Percentiles rank a stretch among this genome's conserved stretches.
Conservation (phyloP, 345 rosid species). For the Geranium rotundifolium region DNA sequence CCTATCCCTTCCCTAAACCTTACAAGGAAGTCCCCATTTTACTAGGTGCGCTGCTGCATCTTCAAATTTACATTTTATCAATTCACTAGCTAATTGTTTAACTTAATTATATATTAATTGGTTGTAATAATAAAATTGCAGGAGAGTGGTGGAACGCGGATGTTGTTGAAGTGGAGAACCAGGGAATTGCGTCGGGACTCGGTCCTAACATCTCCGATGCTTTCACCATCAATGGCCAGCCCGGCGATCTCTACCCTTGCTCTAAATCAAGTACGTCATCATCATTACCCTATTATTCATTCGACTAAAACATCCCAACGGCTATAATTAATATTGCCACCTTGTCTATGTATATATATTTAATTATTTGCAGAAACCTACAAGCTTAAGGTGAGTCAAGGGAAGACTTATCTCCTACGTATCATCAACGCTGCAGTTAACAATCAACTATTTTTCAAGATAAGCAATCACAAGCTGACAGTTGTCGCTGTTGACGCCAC, state of each 20-base stretch:
- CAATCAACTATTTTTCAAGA: slow-evolving; percentile 63
- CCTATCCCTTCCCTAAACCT: slow-evolving; percentile 76
- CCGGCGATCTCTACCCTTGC: slow-evolving; percentile 84
- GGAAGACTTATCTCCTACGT: slow-evolving; percentile 66
- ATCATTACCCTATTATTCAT: background rate
- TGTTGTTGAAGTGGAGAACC: slow-evolving; percentile 43
- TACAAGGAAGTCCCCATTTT: slow-evolving; percentile 60
- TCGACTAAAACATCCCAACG: no score
- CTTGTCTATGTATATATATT: background rate
- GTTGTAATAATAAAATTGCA: slow-evolving; percentile 12
- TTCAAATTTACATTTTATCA: background rate
- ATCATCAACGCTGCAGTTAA: slow-evolving; percentile 90
- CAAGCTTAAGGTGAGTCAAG: slow-evolving; percentile 44
- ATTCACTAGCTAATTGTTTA: no score
- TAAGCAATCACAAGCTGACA: slow-evolving; percentile 69
- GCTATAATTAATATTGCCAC: no score
- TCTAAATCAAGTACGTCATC: slow-evolving; percentile 40
- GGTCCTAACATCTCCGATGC: slow-evolving; percentile 63
- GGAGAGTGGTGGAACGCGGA: slow-evolving; percentile 95
- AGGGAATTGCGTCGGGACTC: slow-evolving; percentile 43
- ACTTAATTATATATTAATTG: no score
- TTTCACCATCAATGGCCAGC: slow-evolving; percentile 74
- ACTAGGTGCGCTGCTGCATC: slow-evolving; percentile 30
- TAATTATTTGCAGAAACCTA: slow-evolving; percentile 30
- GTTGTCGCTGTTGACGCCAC: slow-evolving; percentile 69